Evolutionary conservation across 495 filamentous ascomycete genomes (phyloP).

Genomic region (Aspergillus ellipticus): DNA sequence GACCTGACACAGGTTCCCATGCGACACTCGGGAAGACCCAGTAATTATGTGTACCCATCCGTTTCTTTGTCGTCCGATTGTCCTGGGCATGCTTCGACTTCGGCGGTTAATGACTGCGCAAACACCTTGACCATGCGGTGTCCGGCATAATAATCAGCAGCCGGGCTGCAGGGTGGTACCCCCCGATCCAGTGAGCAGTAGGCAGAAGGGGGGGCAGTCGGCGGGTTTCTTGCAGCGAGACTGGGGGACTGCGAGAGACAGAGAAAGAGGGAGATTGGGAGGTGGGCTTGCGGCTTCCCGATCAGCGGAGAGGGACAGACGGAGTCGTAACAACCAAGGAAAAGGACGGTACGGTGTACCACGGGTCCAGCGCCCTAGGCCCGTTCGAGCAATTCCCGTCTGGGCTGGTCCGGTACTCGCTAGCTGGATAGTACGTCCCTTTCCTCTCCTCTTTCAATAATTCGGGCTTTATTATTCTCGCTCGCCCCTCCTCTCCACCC

Average conservation of each 20-base stretch:
- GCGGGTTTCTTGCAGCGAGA: background rate
- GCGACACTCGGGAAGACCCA: background rate
- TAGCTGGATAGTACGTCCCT: background rate
- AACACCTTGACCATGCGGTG: background rate
- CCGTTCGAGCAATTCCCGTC: background rate
- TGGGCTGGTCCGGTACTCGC: background rate
- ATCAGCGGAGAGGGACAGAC: constrained; percentile 2
- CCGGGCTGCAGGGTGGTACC: background rate
- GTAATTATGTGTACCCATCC: background rate
- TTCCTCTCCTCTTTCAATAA: background rate
- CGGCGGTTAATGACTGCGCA: background rate
- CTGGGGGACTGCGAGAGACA: background rate
- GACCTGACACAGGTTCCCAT: background rate
- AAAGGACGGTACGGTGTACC: background rate
- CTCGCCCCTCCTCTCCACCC: constrained; percentile 2
- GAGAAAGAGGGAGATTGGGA: background rate
- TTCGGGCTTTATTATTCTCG: constrained; percentile 5
- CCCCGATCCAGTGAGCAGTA: background rate
- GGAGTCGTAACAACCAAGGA: constrained; percentile 1
- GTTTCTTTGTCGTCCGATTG: background rate
- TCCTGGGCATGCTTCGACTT: background rate
- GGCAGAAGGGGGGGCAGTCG: background rate
- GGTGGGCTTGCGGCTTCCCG: constrained; percentile 1
- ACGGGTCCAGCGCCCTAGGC: background rate
- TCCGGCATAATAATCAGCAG: background rate